phyloP scores from a whole-genome alignment of 306 rosid species.

The Castanospermum australe region DNA sequence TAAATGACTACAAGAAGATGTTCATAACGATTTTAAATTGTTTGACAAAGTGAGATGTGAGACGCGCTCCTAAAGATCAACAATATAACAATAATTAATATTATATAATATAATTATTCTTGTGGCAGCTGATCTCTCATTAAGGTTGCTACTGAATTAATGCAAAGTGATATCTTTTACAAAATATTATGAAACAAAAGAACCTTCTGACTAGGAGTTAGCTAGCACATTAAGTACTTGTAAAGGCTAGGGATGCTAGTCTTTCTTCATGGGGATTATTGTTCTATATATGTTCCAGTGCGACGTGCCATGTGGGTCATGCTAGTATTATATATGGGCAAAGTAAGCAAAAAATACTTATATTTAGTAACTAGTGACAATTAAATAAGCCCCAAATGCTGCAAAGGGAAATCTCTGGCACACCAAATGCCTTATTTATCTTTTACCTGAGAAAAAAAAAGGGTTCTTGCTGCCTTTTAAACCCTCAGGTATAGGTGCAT shows the following conservation, averaged over 20 bases:
- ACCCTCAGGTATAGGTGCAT: background rate
- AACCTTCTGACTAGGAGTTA: slow-evolving; percentile 25
- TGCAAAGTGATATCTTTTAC: slow-evolving; percentile 5
- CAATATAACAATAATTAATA: background rate
- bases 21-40: background rate
- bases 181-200: slow-evolving; percentile 14
- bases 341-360: background rate
- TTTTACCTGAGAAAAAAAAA: slow-evolving; percentile 13
- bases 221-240: slow-evolving; percentile 26
- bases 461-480: background rate
- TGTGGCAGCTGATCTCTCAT: slow-evolving; percentile 12
- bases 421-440: slow-evolving; percentile 20
- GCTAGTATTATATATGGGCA: background rate
- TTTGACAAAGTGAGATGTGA: background rate
- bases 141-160: background rate
- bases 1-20: background rate
- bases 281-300: background rate
- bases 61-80: background rate
- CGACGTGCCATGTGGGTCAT: slow-evolving; percentile 23
- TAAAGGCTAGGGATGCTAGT: slow-evolving; percentile 40
- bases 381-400: slow-evolving; percentile 17
- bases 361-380: background rate
- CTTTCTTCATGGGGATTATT: background rate
- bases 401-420: slow-evolving; percentile 13
- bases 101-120: background rate